A percentile compares a stretch with the other conserved stretches of the same genome.
These are phyloP conservation scores for Termitomyces sp. DNA, from an alignment of 768 basidiomycete species.

Conservation along the genomic window DNA sequence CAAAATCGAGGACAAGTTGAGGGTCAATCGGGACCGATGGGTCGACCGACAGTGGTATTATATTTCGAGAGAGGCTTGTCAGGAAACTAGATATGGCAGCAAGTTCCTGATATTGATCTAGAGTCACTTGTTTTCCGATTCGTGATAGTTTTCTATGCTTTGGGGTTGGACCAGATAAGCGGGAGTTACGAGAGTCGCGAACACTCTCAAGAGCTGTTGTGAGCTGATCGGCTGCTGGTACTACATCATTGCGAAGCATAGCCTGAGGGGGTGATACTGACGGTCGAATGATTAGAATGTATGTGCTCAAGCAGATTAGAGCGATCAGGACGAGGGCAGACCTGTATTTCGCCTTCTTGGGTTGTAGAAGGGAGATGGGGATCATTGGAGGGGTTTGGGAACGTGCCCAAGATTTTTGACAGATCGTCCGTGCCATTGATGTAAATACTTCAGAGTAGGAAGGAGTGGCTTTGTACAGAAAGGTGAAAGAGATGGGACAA, in stretches of 20 bases:
- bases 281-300: slow-evolving; percentile 48
- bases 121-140: slow-evolving; percentile 33
- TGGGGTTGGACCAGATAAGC: slow-evolving; percentile 15
- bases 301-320: slow-evolving; percentile 46
- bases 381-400: slow-evolving; percentile 11
- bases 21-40: slow-evolving; percentile 67
- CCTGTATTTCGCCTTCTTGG: slow-evolving; percentile 45
- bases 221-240: slow-evolving; percentile 26
- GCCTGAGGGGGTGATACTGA: slow-evolving; percentile 32
- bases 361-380: slow-evolving; percentile 24
- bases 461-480: background rate
- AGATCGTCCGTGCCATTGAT: slow-evolving; percentile 25
- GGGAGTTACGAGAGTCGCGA: slow-evolving; percentile 32
- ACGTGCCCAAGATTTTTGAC: slow-evolving; percentile 19
- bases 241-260: slow-evolving; percentile 22
- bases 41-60: slow-evolving; percentile 62
- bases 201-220: slow-evolving; percentile 28
- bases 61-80: slow-evolving; percentile 67
- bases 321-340: slow-evolving; percentile 49
- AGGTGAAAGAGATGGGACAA: background rate
- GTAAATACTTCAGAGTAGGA: background rate
- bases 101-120: slow-evolving; percentile 57
- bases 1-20: slow-evolving; percentile 78
- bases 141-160: slow-evolving; percentile 15
- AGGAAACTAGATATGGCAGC: slow-evolving; percentile 73